Base-by-base conservation (phyloP, 2,329 filamentous ascomycete genomes). In the Ophiostoma quercus region DNA sequence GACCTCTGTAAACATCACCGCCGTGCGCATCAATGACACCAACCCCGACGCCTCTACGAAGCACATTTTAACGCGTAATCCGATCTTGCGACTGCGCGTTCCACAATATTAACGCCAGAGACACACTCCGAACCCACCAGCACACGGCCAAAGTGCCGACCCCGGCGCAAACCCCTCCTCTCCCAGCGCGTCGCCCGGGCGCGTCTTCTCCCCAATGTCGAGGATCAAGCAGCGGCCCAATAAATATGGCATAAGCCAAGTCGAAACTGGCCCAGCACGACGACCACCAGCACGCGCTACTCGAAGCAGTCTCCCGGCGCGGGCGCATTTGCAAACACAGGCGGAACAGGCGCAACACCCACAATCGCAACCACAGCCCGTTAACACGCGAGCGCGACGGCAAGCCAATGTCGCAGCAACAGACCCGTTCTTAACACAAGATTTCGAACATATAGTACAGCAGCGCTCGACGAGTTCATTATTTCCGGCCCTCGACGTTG, bases 181-280 rank as follows among this genome's bases (percentile, higher is more conserved):
- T 14, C 54, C 32, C 60, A 6, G 9, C 32, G 32, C 11, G 60
- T 63, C 60, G 32, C 19, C 32, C 60, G 32, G 60, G 60, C 60
- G 60, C 60, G 60, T 63, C 29, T 63, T 32, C 60, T 37, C 32
- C 29, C 7, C 7, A 22, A 65, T 65, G 62, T 16, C 62, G 34
- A 65, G 62, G 62, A 65, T 8, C 22, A 65, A 65, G 62, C 62
- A 65, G 62, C 62, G 16, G 19, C 62, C 62, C 19, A 65, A 7
- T 2, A 4, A 41, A 11, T 65, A 12, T 22, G 29, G 12, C 39
- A 34, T 37, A 19, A n/a, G 43, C 29, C 9, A 14, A 22, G 16
- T 29, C 5, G 7, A 34, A 11, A 29, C 54, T 4, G 62, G 62
- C 16, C 62, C 62, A 19, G 62, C 62, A 22, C 62, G 62, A n/a